Base-by-base conservation (phyloP, 768 basidiomycete species). In the Suillus bovinus region DNA sequence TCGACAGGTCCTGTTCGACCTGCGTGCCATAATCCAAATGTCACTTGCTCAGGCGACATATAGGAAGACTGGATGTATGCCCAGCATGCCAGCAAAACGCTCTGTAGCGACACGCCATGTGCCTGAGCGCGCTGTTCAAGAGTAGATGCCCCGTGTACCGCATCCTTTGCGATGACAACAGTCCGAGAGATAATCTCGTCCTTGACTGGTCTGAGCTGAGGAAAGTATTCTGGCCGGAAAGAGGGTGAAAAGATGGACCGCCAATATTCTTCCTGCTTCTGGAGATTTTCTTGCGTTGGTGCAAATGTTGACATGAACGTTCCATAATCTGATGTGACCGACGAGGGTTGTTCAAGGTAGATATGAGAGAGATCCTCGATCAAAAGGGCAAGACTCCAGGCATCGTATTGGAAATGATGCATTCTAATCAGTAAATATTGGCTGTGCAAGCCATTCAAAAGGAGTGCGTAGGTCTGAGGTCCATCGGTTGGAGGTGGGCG, bases 371-470 rank as follows among this genome's bases (percentile, higher is more conserved):
- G 72, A 61, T 82, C 80, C 57, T 78, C 69, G 2, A 79, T 55
- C 14, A 83, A 65, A 27, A 82, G 70, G 31, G 67, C 72, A 34
- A 82, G 69, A 66, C 80, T 81, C 79, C 79, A 78, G 8, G 80
- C 82, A 56, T 82, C 82, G 65, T 82, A 83, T 68, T 82, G 82
- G 70, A 81, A 80, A 67, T 82, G 82, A 61, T 82, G 80, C 36
- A 82, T 70, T n/a, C 70, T 69, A n/a, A 76, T 57, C 10, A 77
- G 54, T 5, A 76, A 60, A 50, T 70, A 74, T n/a, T 56, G 61
- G 10, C 46, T 50, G 31, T 47, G 52, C 0, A 57, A 53, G 10
- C 60, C 66, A 31, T 53, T 61, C 29, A 75, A 29, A 31, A 73
- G 64, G 27, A 67, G 34, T 10, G 68, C 73, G 29, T 62, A 67